Percentiles rank a stretch among this genome's conserved stretches.
These are phyloP conservation scores for Trichoderma orchidacearum DNA, from an alignment of 495 filamentous ascomycete genomes.

Conservation along the genomic window DNA sequence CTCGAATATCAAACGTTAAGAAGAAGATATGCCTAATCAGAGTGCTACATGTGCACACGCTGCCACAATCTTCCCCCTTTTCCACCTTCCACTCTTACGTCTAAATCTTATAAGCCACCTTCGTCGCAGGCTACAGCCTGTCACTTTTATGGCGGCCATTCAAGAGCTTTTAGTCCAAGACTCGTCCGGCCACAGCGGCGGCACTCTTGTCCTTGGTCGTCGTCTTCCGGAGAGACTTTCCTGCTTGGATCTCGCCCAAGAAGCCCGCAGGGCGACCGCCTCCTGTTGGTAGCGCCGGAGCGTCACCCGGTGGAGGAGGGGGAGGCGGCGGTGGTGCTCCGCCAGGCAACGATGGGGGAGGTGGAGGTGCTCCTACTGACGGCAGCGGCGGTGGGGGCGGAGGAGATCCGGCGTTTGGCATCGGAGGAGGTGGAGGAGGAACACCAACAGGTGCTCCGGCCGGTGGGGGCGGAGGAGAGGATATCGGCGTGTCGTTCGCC, in stretches of 20 bases:
- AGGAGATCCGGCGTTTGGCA: constrained; percentile 24
- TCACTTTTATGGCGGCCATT: not conserved
- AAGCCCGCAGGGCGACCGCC: constrained; percentile 45
- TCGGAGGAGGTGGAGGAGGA: constrained; percentile 24
- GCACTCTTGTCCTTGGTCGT: constrained; percentile 74
- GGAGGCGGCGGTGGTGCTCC: constrained; percentile 44
- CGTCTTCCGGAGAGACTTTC: constrained; percentile 65
- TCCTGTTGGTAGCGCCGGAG: constrained; percentile 19
- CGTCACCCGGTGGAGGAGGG: constrained; percentile 25
- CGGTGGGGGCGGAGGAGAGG: constrained; percentile 18
- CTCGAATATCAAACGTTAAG: not conserved
- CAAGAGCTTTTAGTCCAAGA: constrained; percentile 27
- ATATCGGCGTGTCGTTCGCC: constrained; percentile 16
- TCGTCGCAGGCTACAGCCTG: too few species aligned
- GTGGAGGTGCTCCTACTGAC: constrained; percentile 37
- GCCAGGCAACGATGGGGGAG: constrained; percentile 33
- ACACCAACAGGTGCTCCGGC: constrained; percentile 19
- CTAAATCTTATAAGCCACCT: too few species aligned
- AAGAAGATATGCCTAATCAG: not conserved
- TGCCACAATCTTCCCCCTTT: not conserved
- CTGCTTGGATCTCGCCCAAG: constrained; percentile 67
- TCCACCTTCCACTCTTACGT: not conserved
- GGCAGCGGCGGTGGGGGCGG: constrained; percentile 42
- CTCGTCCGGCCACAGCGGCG: constrained; percentile 55
- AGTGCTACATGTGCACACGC: not conserved